Percentiles rank a stretch among this genome's conserved stretches.
Conservation (phyloP, 164 flowering plant species). For the Saururus chinensis region DNA sequence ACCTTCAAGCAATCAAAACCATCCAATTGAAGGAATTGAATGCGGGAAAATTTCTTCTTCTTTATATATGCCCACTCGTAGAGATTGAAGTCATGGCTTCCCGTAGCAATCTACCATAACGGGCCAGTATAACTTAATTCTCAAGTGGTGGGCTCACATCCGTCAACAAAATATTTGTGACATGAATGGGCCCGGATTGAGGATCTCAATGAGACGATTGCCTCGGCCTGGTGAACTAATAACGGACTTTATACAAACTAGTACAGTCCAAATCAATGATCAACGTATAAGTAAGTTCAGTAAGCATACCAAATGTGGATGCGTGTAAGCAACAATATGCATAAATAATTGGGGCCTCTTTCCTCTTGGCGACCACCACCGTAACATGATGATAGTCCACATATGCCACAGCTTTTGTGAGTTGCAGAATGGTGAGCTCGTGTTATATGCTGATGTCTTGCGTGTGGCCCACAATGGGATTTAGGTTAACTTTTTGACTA, state of each 20-base stretch:
- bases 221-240: background rate
- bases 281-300: background rate
- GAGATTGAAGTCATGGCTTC: background rate
- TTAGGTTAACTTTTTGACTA: background rate
- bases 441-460: no score
- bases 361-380: background rate
- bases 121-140: background rate
- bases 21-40: background rate
- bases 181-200: background rate
- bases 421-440: no score
- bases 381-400: background rate
- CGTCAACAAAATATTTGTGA: background rate
- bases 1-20: background rate
- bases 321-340: background rate
- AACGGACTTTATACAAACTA: background rate
- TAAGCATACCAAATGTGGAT: background rate
- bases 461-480: background rate
- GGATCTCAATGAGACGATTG: background rate
- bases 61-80: background rate
- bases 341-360: background rate
- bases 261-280: background rate
- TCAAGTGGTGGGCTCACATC: background rate
- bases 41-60: background rate
- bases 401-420: background rate
- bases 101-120: background rate